phyloP scores from a whole-genome alignment of 2,329 filamentous ascomycete genomes.

The Exserohilum turcica region DNA sequence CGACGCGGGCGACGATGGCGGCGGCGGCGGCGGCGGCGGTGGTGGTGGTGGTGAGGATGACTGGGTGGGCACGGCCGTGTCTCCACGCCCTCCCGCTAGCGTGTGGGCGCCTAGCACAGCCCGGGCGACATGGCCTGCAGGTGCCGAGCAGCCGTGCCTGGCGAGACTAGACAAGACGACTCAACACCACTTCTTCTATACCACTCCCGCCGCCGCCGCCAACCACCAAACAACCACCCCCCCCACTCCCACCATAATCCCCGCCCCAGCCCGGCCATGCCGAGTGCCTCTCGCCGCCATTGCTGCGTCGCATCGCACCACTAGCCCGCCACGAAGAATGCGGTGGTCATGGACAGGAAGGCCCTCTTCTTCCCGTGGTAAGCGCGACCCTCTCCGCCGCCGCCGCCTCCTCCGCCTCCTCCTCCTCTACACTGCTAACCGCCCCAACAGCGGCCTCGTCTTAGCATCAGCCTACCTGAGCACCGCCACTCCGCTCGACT shows the following conservation, averaged over 20 bases:
- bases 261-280: slow-evolving; percentile 23
- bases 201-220: slow-evolving; percentile 1
- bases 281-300: slow-evolving; percentile 18
- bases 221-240: background rate
- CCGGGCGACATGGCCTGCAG: slow-evolving; percentile 2
- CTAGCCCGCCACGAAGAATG: slow-evolving; percentile 34
- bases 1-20: too few relatives aligned
- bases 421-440: slow-evolving; percentile 20
- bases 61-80: slow-evolving; percentile 3
- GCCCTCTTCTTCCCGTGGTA: slow-evolving; percentile 45
- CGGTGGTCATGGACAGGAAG: slow-evolving; percentile 44
- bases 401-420: background rate
- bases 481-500: slow-evolving; percentile 34
- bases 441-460: slow-evolving; percentile 39
- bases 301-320: slow-evolving; percentile 31
- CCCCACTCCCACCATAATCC: background rate
- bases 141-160: slow-evolving; percentile 15
- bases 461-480: slow-evolving; percentile 42
- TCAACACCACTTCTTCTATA: slow-evolving; percentile 13
- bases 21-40: too few relatives aligned
- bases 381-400: slow-evolving; percentile 3
- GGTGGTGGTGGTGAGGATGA: too few relatives aligned
- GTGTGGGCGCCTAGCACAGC: slow-evolving; percentile 7
- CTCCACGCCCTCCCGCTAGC: slow-evolving; percentile 13
- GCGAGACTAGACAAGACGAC: slow-evolving; percentile 2